Percentiles rank a stretch among this genome's conserved stretches.
Evolutionary conservation across 2,329 filamentous ascomycete genomes (phyloP).

Genomic region (Septoria petroselini): DNA sequence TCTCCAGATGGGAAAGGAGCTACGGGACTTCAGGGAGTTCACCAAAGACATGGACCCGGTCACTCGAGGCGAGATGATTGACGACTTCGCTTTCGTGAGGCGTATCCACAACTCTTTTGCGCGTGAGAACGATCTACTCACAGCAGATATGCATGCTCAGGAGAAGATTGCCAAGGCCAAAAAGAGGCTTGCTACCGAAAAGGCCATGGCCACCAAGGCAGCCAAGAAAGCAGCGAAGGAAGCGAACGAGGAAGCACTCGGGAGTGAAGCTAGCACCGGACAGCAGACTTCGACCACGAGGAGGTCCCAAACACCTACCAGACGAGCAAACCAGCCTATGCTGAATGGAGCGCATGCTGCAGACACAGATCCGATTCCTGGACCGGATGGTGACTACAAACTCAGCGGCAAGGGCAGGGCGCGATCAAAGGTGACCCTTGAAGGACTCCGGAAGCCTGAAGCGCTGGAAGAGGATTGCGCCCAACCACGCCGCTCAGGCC

Average conservation of each 20-base stretch:
- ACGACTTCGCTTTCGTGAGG: constrained; percentile 72
- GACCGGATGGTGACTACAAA: constrained; percentile 14
- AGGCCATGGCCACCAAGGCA: constrained; percentile 31
- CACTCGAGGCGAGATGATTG: constrained; percentile 71
- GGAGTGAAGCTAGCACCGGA: background rate
- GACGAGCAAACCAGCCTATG: constrained; percentile 4
- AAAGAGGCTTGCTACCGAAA: constrained; percentile 34
- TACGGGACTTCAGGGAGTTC: constrained; percentile 69
- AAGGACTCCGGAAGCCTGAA: background rate
- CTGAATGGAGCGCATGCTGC: background rate
- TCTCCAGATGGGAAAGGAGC: constrained; percentile 65
- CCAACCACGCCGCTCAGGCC: constrained; percentile 29
- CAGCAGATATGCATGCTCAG: constrained; percentile 63
- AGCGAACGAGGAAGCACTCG: constrained; percentile 11
- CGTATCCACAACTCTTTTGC: constrained; percentile 85
- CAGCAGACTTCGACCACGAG: background rate
- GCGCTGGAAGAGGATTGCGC: constrained; percentile 3
- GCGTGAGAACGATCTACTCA: constrained; percentile 72
- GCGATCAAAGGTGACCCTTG: background rate
- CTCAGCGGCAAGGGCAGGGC: background rate
- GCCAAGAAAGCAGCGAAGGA: constrained; percentile 29
- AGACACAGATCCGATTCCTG: constrained; percentile 13
- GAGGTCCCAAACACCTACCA: background rate
- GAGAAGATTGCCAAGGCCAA: constrained; percentile 47
- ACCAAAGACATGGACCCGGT: constrained; percentile 68